A percentile compares a stretch with the other conserved stretches of the same genome.
phyloP scores from a whole-genome alignment of 129 eudicot genomes.

The Flaveria linearis region DNA sequence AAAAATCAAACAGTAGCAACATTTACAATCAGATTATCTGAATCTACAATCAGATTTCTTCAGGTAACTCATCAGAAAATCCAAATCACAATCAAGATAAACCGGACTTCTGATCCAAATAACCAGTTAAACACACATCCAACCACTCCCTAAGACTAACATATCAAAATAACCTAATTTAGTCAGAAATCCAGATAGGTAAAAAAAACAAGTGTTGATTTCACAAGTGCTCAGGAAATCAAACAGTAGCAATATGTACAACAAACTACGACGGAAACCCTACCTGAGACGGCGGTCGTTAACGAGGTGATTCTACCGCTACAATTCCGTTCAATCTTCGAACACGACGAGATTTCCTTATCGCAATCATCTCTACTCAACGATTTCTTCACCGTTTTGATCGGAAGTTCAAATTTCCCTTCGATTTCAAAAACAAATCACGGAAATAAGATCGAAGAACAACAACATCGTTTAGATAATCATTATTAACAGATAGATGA shows the following conservation, averaged over 20 bases:
- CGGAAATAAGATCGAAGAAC: not conserved
- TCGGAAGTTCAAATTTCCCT: constrained; percentile 29
- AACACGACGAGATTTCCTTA: constrained; percentile 15
- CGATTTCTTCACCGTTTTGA: constrained; percentile 26
- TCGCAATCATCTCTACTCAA: constrained; percentile 21
- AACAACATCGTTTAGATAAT: not conserved
- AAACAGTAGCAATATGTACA: not conserved
- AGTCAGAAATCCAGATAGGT: not conserved
- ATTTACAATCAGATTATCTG: no score
- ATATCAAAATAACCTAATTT: not conserved
- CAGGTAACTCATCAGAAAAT: constrained; percentile 1
- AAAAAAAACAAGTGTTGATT: not conserved
- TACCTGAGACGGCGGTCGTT: constrained; percentile 45
- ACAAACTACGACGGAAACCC: not conserved
- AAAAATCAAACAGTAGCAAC: not conserved
- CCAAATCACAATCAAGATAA: not conserved
- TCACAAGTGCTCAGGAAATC: not conserved
- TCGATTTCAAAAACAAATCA: constrained; percentile 15
- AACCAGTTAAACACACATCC: not conserved
- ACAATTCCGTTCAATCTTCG: constrained; percentile 28
- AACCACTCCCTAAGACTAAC: not conserved
- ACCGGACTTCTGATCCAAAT: not conserved
- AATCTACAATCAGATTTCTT: not conserved
- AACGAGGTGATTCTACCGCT: constrained; percentile 34
- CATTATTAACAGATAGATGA: not conserved